Evolutionary conservation across 192 early-diverging fungal genomes (phyloP), one percentile per base, ranked within the genome.

Genomic region (Gamsiella multidivaricata): DNA sequence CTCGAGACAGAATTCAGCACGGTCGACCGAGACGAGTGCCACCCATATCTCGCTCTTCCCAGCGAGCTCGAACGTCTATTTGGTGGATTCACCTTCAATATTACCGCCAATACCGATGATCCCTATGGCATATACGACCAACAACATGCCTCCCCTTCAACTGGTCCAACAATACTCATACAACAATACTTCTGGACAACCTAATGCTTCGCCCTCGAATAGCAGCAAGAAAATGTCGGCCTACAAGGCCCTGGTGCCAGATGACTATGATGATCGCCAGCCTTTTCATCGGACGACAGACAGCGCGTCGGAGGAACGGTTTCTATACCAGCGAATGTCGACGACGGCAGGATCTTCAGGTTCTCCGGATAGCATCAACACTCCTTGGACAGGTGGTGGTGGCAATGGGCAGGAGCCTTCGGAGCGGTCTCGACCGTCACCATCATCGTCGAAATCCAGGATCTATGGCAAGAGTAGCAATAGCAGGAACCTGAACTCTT

Each of bases 201-300:
- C 67, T 3, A 36, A 47, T 20, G 43, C 43, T 20, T 18, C 47
- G 2, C 15, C 41, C 1, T 5, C 50, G 2, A 39, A 45, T 14
- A 32, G 6, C 18, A 69, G 36, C 26, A 49, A 47, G 29, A 69
- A 68, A 34, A 32, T 6, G 4, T 51, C 54, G 1, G 25, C 33
- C 3, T 78, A 78, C 61, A 63, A 58, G 17, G 61, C 64, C 32
- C 22, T 26, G 26, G 61, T 78, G 0, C 74, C 74, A 10, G 55
- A 78, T 11, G 60, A 58, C 22, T 78, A 78, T 69, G 74, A 78
- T 31, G 74, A 78, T 11, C 45, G 74, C 11, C 74, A 78, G 32
- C 74, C 74, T 3, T 25, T 56, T 18, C 74, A 64, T 54, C 74
- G 42, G 10, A 18, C 14, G 31, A 12, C n/a, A 32, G 17, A 9